Conservation (phyloP, 2,329 filamentous ascomycete species). For the Cladobotryum protrusum region DNA sequence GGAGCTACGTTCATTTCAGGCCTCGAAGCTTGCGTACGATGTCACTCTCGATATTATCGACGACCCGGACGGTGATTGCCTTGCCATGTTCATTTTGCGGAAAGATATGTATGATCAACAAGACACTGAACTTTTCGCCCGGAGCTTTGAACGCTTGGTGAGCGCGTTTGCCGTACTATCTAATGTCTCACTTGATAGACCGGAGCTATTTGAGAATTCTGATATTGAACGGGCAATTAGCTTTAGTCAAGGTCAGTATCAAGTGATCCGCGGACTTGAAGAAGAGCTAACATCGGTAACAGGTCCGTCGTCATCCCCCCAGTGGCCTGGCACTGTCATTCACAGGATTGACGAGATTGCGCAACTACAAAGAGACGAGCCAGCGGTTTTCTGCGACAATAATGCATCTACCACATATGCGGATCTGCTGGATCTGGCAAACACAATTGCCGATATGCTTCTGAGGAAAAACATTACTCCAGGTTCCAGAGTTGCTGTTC, state of each 20-base stretch:
- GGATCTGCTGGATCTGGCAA: slow-evolving; percentile 25
- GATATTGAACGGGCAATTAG: too few species aligned
- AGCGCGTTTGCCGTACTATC: too few species aligned
- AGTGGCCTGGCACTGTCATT: slow-evolving; percentile 29
- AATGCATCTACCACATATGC: slow-evolving; percentile 27
- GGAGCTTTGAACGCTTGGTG: too few species aligned
- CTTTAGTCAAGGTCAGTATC: too few species aligned
- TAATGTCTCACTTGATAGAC: too few species aligned
- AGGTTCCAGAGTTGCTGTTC: slow-evolving; percentile 30
- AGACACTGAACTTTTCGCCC: too few species aligned
- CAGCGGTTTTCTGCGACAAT: slow-evolving; percentile 16
- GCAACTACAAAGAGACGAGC: slow-evolving; percentile 9
- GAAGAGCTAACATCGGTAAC: too few species aligned
- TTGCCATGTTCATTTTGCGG: neutral
- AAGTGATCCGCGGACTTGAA: slow-evolving; percentile 10
- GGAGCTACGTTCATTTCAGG: slow-evolving; percentile 13
- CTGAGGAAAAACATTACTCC: slow-evolving; percentile 10
- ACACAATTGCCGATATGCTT: slow-evolving; percentile 25
- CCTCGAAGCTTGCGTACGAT: slow-evolving; percentile 22
- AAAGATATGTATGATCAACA: neutral
- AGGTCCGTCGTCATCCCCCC: too few species aligned
- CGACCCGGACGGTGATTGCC: slow-evolving; percentile 11
- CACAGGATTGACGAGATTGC: slow-evolving; percentile 32
- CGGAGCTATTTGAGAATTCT: too few species aligned
- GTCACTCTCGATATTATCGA: slow-evolving; percentile 33